These are phyloP conservation scores for Triticum timopheevii DNA, from an alignment of 176 grass and related monocot species.

Conservation along the genomic window DNA sequence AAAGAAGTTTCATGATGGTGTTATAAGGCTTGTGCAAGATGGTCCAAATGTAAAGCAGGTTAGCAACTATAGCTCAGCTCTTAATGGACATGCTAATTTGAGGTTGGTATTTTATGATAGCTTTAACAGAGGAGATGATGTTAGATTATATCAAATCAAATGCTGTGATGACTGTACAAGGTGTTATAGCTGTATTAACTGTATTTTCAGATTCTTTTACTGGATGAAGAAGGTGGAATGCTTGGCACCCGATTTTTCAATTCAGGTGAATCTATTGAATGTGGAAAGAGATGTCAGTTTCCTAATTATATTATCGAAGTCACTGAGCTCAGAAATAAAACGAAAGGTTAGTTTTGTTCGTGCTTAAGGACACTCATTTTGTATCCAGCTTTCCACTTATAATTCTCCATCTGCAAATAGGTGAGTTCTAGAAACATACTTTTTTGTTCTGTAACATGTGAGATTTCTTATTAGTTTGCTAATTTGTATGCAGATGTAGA, in stretches of 20 bases:
- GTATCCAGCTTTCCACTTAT: neutral
- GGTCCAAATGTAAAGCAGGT: conserved; percentile 73
- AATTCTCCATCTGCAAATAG: neutral
- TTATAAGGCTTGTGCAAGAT: conserved; percentile 49
- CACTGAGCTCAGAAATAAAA: conserved; percentile 40
- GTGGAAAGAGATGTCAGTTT: conserved; percentile 49
- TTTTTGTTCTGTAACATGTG: conserved; percentile 23
- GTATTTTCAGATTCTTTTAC: conserved; percentile 54
- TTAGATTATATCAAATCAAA: conserved; percentile 16
- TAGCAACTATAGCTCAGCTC: neutral
- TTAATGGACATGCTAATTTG: conserved; percentile 20
- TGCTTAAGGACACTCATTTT: neutral
- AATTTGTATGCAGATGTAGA: conserved; percentile 24
- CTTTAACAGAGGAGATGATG: conserved; percentile 14
- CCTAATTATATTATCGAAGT: conserved; percentile 68
- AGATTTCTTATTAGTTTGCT: neutral
- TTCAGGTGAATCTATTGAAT: conserved; percentile 66
- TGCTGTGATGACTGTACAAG: conserved; percentile 4
- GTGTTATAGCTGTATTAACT: conserved; percentile 9
- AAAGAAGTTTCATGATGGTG: conserved; percentile 87
- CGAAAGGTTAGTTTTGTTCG: conserved; percentile 43
- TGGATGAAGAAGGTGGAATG: conserved; percentile 58
- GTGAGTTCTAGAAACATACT: neutral
- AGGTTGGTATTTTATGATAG: neutral
- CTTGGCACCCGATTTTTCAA: conserved; percentile 63